Conservation (phyloP, 139 green algal species). For the Chlamydomonas eustigma region DNA sequence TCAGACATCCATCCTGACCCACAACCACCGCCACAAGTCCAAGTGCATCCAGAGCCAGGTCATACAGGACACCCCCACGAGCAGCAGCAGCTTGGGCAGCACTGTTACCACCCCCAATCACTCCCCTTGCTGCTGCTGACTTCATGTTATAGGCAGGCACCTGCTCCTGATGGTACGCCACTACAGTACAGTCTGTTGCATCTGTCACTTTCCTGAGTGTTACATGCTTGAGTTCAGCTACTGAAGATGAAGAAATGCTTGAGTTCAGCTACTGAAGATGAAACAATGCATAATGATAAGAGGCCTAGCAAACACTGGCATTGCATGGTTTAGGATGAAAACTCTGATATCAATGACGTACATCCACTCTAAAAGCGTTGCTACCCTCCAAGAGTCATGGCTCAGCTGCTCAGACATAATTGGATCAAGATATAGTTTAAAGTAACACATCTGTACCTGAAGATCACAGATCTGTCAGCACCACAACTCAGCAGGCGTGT, state of each 20-base stretch:
- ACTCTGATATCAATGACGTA: no score
- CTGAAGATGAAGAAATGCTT: no score
- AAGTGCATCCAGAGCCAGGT: constrained; percentile 39
- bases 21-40: constrained; percentile 30
- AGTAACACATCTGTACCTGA: no score
- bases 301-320: no score
- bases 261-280: no score
- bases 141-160: neutral
- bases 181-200: neutral
- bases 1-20: constrained; percentile 37
- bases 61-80: constrained; percentile 37
- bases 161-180: neutral
- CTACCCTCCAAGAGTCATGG: no score
- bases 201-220: neutral
- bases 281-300: no score
- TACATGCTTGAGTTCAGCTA: no score
- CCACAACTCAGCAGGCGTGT: constrained; percentile 36
- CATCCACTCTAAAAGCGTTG: no score
- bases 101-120: neutral
- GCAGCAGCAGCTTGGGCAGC: neutral
- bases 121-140: neutral
- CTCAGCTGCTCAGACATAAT: no score
- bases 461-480: constrained; percentile 39
- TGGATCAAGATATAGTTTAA: no score
- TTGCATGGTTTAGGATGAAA: no score